Evolutionary conservation across 441 rosid species (phyloP).

Genomic region (Isatis lusitanica): DNA sequence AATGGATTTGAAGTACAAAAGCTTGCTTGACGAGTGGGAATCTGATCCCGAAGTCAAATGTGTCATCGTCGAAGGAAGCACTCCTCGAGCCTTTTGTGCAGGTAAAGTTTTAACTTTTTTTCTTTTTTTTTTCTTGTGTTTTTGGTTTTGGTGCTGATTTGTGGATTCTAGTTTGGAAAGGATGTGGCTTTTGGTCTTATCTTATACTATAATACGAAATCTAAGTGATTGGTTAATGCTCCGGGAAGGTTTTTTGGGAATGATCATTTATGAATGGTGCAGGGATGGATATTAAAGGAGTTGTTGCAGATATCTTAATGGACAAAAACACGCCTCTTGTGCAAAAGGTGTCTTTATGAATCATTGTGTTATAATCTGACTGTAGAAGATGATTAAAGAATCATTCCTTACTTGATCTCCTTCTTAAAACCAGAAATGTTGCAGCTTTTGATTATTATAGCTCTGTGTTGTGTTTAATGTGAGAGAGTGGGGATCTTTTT

Average conservation of each 20-base stretch:
- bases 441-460: neutral
- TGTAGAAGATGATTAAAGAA: neutral
- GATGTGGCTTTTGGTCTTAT: neutral
- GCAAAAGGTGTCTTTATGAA: conserved; percentile 62
- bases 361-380: neutral
- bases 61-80: conserved; percentile 75
- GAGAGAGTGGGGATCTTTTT: neutral
- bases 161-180: conserved; percentile 1
- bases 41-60: conserved; percentile 75
- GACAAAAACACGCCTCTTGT: conserved; percentile 81
- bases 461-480: neutral
- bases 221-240: neutral
- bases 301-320: conserved; percentile 81
- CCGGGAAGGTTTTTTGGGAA: conserved; percentile 33
- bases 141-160: conserved; percentile 39
- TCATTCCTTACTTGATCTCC: neutral
- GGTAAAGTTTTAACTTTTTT: conserved; percentile 33
- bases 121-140: neutral
- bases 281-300: conserved; percentile 99
- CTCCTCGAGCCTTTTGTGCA: conserved; percentile 86
- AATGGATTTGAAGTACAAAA: conserved; percentile 75
- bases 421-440: conserved; percentile 1
- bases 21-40: conserved; percentile 87
- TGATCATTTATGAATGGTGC: conserved; percentile 53
- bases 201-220: neutral